Percentiles rank a stretch among this genome's conserved stretches.
These are phyloP conservation scores for Diaporthe sp. DNA, from an alignment of 2,329 filamentous ascomycete species.

Conservation along the genomic window DNA sequence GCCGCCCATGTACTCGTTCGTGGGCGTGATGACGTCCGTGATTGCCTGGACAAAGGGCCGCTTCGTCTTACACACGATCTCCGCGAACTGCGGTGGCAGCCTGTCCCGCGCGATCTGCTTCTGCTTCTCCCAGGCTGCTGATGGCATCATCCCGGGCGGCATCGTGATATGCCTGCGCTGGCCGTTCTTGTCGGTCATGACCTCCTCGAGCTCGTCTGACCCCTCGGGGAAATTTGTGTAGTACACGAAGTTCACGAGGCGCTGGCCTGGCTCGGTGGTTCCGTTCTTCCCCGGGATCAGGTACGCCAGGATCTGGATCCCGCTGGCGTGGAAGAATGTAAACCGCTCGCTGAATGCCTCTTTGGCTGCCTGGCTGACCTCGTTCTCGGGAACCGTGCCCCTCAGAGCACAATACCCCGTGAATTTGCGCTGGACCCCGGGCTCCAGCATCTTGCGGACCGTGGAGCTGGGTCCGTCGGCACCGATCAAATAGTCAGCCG, in stretches of 20 bases:
- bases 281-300: slow-evolving; percentile 58
- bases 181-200: slow-evolving; percentile 51
- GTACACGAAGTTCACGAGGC: slow-evolving; percentile 62
- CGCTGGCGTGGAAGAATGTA: slow-evolving; percentile 48
- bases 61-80: not conserved
- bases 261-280: slow-evolving; percentile 51
- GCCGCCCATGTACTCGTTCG: slow-evolving; percentile 43
- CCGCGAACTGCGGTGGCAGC: not conserved
- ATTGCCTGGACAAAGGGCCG: not conserved
- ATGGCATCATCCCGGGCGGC: not conserved
- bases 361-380: not conserved
- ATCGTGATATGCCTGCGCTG: not conserved
- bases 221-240: slow-evolving; percentile 57
- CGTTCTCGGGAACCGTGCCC: not conserved
- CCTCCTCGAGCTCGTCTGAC: slow-evolving; percentile 46
- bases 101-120: not conserved
- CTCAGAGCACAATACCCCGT: not conserved
- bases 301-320: slow-evolving; percentile 56
- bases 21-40: not conserved
- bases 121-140: not conserved
- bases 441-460: not conserved
- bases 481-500: not conserved
- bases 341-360: not conserved
- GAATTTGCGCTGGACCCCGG: not conserved
- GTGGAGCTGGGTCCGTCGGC: not conserved